Evolutionary conservation across 768 basidiomycete species (phyloP).

Genomic region (Boletus speciosus): DNA sequence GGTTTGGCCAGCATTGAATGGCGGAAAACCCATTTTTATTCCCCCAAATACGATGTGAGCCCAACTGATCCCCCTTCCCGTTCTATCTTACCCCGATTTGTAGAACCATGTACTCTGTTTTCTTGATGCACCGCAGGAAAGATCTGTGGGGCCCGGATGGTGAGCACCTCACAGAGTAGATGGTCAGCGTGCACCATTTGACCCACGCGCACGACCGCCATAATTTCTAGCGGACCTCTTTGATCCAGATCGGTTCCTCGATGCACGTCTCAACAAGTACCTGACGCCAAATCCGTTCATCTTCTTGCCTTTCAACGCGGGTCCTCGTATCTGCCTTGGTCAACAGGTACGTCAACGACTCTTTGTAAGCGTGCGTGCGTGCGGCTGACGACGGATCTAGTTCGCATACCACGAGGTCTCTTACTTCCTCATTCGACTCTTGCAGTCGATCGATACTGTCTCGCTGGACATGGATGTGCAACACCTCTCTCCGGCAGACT

Average conservation of each 20-base stretch:
- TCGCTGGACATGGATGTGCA: constrained; percentile 38
- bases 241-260: constrained; percentile 65
- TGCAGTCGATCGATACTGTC: constrained; percentile 47
- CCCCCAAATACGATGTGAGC: constrained; percentile 37
- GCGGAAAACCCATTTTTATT: constrained; percentile 50
- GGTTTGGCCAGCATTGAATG: constrained; percentile 19
- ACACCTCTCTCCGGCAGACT: constrained; percentile 30
- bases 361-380: too few relatives aligned
- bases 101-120: constrained; percentile 21
- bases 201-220: background rate
- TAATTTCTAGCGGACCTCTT: constrained; percentile 35
- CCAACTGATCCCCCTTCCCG: background rate
- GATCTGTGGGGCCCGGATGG: constrained; percentile 40
- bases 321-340: constrained; percentile 61
- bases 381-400: constrained; percentile 17
- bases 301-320: constrained; percentile 67
- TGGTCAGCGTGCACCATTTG: background rate
- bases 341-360: constrained; percentile 32
- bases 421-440: constrained; percentile 49
- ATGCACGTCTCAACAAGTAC: constrained; percentile 51
- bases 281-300: constrained; percentile 61
- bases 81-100: background rate
- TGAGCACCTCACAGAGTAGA: background rate
- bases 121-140: constrained; percentile 37
- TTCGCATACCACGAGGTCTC: constrained; percentile 55